phyloP scores from a whole-genome alignment of 1,139 yeast species.

The Pichia sp. region DNA sequence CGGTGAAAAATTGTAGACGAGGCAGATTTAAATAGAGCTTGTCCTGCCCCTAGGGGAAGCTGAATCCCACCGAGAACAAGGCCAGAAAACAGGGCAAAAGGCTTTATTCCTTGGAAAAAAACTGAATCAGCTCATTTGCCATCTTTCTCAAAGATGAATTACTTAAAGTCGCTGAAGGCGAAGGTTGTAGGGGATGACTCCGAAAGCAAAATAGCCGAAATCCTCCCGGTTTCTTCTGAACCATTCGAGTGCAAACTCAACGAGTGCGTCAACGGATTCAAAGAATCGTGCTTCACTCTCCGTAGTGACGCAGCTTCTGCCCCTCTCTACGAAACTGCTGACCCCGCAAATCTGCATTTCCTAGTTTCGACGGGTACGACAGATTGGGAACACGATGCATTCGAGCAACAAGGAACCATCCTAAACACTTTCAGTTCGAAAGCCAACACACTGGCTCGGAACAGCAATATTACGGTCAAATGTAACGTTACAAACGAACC shows the following conservation, averaged over 20 bases:
- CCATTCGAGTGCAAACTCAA: slow-evolving; percentile 41
- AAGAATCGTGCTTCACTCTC: slow-evolving; percentile 48
- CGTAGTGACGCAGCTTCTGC: slow-evolving; percentile 38
- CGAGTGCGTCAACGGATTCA: slow-evolving; percentile 49
- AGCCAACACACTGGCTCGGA: slow-evolving; percentile 14
- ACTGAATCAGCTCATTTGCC: no score
- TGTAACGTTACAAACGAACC: slow-evolving; percentile 23
- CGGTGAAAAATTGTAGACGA: background rate
- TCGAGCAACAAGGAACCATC: slow-evolving; percentile 41
- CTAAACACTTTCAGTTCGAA: slow-evolving; percentile 30
- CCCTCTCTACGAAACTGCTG: slow-evolving; percentile 67
- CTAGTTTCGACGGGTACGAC: slow-evolving; percentile 76
- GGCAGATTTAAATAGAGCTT: background rate
- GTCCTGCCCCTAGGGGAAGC: background rate
- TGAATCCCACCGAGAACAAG: background rate
- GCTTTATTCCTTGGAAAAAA: background rate
- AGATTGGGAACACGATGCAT: slow-evolving; percentile 83
- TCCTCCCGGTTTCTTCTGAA: slow-evolving; percentile 32
- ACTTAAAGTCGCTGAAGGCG: slow-evolving; percentile 9
- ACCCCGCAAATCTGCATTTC: slow-evolving; percentile 64
- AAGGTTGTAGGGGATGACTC: slow-evolving; percentile 11
- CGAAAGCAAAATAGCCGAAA: slow-evolving; percentile 17
- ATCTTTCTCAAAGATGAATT: slow-evolving; percentile 8
- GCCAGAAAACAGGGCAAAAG: background rate
- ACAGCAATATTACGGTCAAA: slow-evolving; percentile 37